These are phyloP conservation scores for Neckera pumila DNA, from an alignment of 225 moss, liverwort and hornwort species.

Conservation along the genomic window DNA sequence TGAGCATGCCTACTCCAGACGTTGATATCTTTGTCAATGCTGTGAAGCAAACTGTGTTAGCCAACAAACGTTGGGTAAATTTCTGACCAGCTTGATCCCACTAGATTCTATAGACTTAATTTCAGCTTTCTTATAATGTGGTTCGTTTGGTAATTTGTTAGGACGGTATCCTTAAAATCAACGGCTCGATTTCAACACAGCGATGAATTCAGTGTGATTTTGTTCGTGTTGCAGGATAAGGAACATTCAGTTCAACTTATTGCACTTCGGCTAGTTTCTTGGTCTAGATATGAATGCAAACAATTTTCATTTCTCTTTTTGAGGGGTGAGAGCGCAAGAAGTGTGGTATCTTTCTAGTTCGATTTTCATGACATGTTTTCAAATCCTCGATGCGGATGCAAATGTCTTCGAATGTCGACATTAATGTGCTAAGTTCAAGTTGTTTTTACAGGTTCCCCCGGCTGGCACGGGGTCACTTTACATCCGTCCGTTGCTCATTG, in stretches of 20 bases:
- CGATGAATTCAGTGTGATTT: neutral
- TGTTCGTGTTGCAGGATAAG: neutral
- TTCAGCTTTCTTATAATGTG: neutral
- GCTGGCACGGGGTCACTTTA: slow-evolving; percentile 77
- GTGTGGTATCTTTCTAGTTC: neutral
- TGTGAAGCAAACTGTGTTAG: slow-evolving; percentile 72
- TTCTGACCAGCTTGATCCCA: neutral
- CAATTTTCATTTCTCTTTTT: neutral
- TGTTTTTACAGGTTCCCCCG: slow-evolving; percentile 38
- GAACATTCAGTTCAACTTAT: neutral
- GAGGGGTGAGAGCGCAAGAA: neutral
- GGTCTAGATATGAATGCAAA: neutral
- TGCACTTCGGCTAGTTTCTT: neutral
- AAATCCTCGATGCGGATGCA: neutral
- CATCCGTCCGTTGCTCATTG: slow-evolving; percentile 74
- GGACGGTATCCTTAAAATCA: neutral
- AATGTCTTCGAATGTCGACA: neutral
- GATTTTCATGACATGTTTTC: neutral
- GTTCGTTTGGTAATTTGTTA: neutral
- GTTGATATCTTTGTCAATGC: slow-evolving; percentile 56
- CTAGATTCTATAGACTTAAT: neutral
- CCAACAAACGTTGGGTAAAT: slow-evolving; percentile 75
- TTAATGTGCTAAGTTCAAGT: neutral
- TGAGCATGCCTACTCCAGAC: slow-evolving; percentile 67
- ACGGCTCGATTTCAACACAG: neutral